Evolutionary conservation across 768 basidiomycete species (phyloP).

Genomic region (Roridomyces roridus): DNA sequence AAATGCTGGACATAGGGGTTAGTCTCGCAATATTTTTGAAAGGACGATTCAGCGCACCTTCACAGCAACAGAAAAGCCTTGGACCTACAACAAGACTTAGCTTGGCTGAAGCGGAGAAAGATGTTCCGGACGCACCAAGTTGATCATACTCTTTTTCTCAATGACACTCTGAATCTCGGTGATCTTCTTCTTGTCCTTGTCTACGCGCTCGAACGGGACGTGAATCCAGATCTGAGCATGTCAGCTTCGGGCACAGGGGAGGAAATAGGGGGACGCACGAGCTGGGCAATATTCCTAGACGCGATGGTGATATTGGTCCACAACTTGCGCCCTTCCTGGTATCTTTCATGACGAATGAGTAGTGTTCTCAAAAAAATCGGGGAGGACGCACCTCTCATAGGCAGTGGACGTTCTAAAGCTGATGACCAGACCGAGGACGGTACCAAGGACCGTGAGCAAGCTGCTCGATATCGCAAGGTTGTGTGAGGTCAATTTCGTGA

Average conservation of each 20-base stretch:
- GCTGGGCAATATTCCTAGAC: slow-evolving; percentile 22
- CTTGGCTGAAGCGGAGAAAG: neutral
- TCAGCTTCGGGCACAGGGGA: neutral
- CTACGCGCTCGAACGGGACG: slow-evolving; percentile 49
- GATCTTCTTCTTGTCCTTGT: slow-evolving; percentile 36
- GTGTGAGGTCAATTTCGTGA: slow-evolving; percentile 54
- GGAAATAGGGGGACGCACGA: slow-evolving; percentile 2
- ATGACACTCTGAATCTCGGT: slow-evolving; percentile 55
- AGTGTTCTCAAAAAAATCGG: neutral
- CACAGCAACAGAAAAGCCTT: slow-evolving; percentile 71
- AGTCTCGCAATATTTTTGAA: neutral
- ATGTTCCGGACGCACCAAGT: slow-evolving; percentile 50
- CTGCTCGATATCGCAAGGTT: slow-evolving; percentile 58
- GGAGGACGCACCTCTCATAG: slow-evolving; percentile 58
- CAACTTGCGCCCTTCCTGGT: slow-evolving; percentile 73
- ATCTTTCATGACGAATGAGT: slow-evolving; percentile 39
- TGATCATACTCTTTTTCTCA: slow-evolving; percentile 80
- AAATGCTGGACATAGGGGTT: slow-evolving; percentile 48
- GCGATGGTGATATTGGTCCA: slow-evolving; percentile 48
- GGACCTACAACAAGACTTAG: slow-evolving; percentile 46
- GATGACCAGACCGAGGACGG: slow-evolving; percentile 73
- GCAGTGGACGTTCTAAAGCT: slow-evolving; percentile 78
- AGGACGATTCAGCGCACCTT: slow-evolving; percentile 48
- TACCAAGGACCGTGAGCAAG: slow-evolving; percentile 75
- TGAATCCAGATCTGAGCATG: slow-evolving; percentile 59